Conservation (phyloP, 345 rosid genomes). For the Draba incana region DNA sequence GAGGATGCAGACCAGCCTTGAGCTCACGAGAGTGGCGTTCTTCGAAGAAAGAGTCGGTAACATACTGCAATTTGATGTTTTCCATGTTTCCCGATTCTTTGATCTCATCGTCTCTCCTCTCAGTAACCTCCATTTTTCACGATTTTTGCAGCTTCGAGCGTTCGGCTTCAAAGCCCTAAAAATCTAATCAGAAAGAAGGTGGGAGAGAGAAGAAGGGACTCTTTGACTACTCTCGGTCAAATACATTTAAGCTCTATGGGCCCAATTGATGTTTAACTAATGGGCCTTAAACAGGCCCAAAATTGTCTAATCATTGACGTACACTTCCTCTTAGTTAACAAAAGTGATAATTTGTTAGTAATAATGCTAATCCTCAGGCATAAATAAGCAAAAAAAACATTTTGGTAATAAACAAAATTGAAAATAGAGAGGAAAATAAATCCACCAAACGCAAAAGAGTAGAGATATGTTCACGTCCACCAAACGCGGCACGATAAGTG, state of each 20-base stretch:
- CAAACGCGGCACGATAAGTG: too few species aligned
- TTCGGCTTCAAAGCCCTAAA: constrained; percentile 44
- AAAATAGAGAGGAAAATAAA: too few species aligned
- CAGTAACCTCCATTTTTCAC: constrained; percentile 62
- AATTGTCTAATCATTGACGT: too few species aligned
- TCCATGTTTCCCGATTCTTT: constrained; percentile 41
- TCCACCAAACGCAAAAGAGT: too few species aligned
- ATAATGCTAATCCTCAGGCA: too few species aligned
- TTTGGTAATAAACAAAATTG: too few species aligned
- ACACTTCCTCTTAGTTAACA: too few species aligned
- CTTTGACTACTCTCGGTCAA: constrained; percentile 3
- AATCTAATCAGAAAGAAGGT: constrained; percentile 9
- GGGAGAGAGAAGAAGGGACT: constrained; percentile 9
- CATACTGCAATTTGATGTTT: constrained; percentile 35
- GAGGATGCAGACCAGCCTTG: constrained; percentile 87
- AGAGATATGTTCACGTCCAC: too few species aligned
- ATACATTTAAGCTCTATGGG: not conserved
- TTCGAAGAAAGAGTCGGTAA: constrained; percentile 42
- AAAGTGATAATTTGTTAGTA: too few species aligned
- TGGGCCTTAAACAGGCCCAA: too few species aligned
- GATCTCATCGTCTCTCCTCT: constrained; percentile 66
- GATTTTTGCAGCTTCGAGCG: constrained; percentile 5
- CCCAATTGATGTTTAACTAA: too few species aligned
- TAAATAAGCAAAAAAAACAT: too few species aligned
- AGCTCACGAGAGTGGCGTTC: constrained; percentile 80